Percentiles rank a stretch among this genome's conserved stretches.
Conservation (phyloP, 805 yeast species). For the Henningerozyma blattae region DNA sequence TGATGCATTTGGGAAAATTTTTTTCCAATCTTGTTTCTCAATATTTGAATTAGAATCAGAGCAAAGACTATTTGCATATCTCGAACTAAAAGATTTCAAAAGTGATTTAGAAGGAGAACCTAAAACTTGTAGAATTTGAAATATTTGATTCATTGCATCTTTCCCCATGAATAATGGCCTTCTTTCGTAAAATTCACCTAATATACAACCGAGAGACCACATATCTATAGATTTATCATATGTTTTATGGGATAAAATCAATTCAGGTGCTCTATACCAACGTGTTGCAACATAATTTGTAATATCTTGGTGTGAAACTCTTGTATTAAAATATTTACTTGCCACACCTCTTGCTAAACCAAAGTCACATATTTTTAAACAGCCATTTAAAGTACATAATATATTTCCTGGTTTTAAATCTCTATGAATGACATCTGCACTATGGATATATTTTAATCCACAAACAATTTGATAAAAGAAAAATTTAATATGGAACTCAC, state of each 20-base stretch:
- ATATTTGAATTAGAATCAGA: conserved; percentile 24
- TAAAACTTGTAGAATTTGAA: conserved; percentile 51
- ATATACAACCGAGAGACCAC: conserved; percentile 91
- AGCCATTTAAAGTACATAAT: conserved; percentile 61
- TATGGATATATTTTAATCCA: conserved; percentile 80
- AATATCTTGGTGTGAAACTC: conserved; percentile 29
- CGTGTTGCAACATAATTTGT: conserved; percentile 88
- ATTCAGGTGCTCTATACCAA: conserved; percentile 94
- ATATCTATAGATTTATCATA: conserved; percentile 70
- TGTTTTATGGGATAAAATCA: conserved; percentile 45
- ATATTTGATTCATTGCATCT: conserved; percentile 58
- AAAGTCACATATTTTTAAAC: conserved; percentile 80
- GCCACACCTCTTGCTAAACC: conserved; percentile 78
- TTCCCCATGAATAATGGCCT: conserved; percentile 71
- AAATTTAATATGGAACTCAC: conserved; percentile 72
- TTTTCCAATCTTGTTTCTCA: conserved; percentile 34
- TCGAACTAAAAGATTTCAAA: conserved; percentile 32
- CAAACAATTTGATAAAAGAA: conserved; percentile 73
- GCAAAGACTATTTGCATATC: conserved; percentile 35
- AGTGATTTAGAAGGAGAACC: conserved; percentile 55
- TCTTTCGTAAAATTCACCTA: conserved; percentile 75
- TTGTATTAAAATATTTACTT: conserved; percentile 15
- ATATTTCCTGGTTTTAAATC: conserved; percentile 90
- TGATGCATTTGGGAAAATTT: conserved; percentile 53
- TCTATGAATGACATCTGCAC: conserved; percentile 85